phyloP scores from a whole-genome alignment of 2,329 filamentous ascomycete species.

The Venturia carpophila region DNA sequence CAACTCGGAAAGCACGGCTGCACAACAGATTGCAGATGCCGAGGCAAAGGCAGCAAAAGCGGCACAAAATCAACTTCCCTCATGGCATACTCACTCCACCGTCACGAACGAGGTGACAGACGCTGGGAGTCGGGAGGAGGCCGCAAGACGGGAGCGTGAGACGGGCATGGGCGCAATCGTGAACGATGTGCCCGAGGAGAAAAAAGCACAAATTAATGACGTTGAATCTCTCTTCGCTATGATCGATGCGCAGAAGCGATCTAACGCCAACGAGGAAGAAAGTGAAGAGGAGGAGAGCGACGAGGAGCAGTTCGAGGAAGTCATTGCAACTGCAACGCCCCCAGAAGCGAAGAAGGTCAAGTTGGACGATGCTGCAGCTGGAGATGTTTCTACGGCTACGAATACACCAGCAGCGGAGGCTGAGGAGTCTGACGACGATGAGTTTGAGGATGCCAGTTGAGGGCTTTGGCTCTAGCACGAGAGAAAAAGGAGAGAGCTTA shows the following conservation, averaged over 20 bases:
- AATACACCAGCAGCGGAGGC: slow-evolving; percentile 33
- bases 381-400: slow-evolving; percentile 11
- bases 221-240: slow-evolving; percentile 49
- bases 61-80: slow-evolving; percentile 60
- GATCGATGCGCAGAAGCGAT: slow-evolving; percentile 53
- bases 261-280: slow-evolving; percentile 37
- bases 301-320: slow-evolving; percentile 46
- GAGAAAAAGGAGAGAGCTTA: not conserved
- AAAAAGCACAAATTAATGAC: slow-evolving; percentile 51
- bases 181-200: slow-evolving; percentile 38
- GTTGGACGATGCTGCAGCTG: slow-evolving; percentile 40
- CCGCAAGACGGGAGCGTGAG: slow-evolving; percentile 24
- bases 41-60: slow-evolving; percentile 58
- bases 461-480: not conserved
- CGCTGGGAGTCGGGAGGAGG: slow-evolving; percentile 12
- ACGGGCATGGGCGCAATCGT: not conserved
- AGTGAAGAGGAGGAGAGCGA: slow-evolving; percentile 41
- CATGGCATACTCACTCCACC: slow-evolving; percentile 65
- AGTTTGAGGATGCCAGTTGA: slow-evolving; percentile 37
- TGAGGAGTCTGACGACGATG: slow-evolving; percentile 40
- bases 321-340: slow-evolving; percentile 41
- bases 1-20: slow-evolving; percentile 56
- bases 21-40: slow-evolving; percentile 57
- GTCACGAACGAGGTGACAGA: slow-evolving; percentile 49
- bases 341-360: slow-evolving; percentile 52